Conservation (phyloP, 805 yeast species). For the Maudiozyma turicensis region DNA sequence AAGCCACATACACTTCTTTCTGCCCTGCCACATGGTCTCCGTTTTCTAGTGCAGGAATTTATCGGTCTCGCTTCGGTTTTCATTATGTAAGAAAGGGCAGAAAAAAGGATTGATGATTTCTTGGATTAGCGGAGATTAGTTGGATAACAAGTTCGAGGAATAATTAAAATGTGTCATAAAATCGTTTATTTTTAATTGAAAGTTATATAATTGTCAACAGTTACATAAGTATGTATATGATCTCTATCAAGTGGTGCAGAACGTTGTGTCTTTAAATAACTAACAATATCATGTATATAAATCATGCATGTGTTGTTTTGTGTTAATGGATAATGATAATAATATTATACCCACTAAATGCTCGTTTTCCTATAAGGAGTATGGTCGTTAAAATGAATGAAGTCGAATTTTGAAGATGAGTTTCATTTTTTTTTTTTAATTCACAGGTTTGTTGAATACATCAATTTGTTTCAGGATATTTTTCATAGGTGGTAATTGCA, state of each 20-base stretch:
- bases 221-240: not conserved
- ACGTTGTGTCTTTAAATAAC: not conserved
- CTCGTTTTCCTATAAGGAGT: too few relatives aligned
- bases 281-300: not conserved
- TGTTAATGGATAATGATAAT: not conserved
- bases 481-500: conserved; percentile 22
- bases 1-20: too few relatives aligned
- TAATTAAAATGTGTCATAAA: not conserved
- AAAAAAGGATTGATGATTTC: not conserved
- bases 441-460: conserved; percentile 17
- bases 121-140: not conserved
- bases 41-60: not conserved
- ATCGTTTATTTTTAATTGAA: not conserved
- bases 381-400: too few relatives aligned
- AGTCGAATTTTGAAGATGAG: too few relatives aligned
- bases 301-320: not conserved
- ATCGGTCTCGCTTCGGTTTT: not conserved
- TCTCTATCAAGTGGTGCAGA: not conserved
- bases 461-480: conserved; percentile 20
- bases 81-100: not conserved
- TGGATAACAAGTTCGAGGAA: not conserved
- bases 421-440: conserved; percentile 14
- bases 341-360: too few relatives aligned
- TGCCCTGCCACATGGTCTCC: not conserved
- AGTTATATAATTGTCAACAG: not conserved